Conservation (phyloP, 1,139 yeast species). For the Pichia sp. region DNA sequence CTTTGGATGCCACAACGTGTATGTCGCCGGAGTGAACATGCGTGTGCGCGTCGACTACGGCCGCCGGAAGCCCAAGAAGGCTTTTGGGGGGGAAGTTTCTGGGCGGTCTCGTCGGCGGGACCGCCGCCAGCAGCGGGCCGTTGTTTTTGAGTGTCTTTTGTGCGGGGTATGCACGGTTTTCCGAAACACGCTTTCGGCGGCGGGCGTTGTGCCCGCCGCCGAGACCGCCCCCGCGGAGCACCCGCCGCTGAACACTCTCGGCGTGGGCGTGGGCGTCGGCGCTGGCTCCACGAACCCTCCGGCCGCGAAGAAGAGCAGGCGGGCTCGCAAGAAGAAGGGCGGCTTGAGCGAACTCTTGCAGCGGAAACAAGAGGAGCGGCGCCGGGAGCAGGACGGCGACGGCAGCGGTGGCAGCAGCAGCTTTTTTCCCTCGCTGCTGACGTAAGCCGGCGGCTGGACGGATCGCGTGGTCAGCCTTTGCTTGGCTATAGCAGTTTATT, state of each 20-base stretch:
- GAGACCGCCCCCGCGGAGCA: neutral
- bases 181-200: neutral
- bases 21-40: conserved; percentile 19
- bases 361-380: too few relatives aligned
- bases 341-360: too few relatives aligned
- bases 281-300: too few relatives aligned
- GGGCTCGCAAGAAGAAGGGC: too few relatives aligned
- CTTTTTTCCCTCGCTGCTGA: too few relatives aligned
- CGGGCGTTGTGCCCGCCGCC: neutral
- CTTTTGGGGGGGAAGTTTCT: neutral
- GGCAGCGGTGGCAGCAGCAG: too few relatives aligned
- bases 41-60: conserved; percentile 13
- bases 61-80: neutral
- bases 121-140: neutral
- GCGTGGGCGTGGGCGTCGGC: too few relatives aligned
- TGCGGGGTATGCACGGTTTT: neutral
- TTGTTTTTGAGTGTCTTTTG: neutral
- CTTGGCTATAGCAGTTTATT: too few relatives aligned
- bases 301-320: too few relatives aligned
- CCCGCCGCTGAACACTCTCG: neutral
- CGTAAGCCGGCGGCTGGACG: too few relatives aligned
- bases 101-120: neutral
- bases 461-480: too few relatives aligned
- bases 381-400: too few relatives aligned
- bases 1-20: conserved; percentile 37